Evolutionary conservation across 352 stramenopile genomes (phyloP).

Genomic region (Globisporangium yorkense): DNA sequence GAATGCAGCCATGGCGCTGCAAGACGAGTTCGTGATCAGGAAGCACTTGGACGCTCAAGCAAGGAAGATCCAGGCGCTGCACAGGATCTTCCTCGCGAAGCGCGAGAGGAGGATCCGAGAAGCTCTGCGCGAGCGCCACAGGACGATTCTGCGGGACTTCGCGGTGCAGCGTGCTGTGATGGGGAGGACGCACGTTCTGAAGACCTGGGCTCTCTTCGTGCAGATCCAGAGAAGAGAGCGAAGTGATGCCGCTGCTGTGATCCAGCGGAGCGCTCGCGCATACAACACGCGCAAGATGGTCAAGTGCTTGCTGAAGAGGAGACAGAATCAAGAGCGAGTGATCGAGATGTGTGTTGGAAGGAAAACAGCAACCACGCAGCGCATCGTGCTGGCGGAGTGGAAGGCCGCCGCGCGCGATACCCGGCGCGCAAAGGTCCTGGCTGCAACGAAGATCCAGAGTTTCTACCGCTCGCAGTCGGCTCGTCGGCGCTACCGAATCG

Average conservation of each 20-base stretch:
- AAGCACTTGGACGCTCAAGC: constrained; percentile 33
- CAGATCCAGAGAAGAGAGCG: constrained; percentile 26
- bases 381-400: constrained; percentile 18
- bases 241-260: constrained; percentile 18
- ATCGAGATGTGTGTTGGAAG: constrained; percentile 31
- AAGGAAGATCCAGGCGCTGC: constrained; percentile 45
- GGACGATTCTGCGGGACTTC: constrained; percentile 31
- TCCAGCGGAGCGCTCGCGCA: constrained; percentile 38
- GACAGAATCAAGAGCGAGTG: constrained; percentile 32
- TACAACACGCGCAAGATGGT: constrained; percentile 29
- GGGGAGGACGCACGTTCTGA: constrained; percentile 22
- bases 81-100: constrained; percentile 32
- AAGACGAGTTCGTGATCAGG: constrained; percentile 39
- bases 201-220: constrained; percentile 33
- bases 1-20: constrained; percentile 29
- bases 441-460: constrained; percentile 32
- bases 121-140: constrained; percentile 32
- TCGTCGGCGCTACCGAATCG: constrained; percentile 30
- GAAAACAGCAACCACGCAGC: constrained; percentile 14
- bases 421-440: constrained; percentile 8
- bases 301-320: constrained; percentile 29
- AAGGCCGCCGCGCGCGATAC: constrained; percentile 1
- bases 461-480: constrained; percentile 23
- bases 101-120: constrained; percentile 23
- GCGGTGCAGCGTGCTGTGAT: constrained; percentile 21